These are phyloP conservation scores for Inga oerstediana DNA, from an alignment of 306 rosid species.

Conservation along the genomic window DNA sequence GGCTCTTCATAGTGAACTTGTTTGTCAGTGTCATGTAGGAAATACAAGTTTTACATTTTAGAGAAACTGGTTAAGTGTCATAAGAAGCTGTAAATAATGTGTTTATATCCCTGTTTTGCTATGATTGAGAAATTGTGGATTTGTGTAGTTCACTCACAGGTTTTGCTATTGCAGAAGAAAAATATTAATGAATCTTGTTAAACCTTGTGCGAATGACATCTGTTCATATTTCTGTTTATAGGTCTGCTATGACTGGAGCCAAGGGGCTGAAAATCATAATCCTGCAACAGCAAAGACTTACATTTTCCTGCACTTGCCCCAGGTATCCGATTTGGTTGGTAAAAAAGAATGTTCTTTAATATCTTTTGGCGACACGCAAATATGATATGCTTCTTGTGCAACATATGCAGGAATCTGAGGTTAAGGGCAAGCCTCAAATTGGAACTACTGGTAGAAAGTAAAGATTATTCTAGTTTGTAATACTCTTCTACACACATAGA, in stretches of 20 bases:
- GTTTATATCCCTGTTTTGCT: background rate
- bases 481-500: constrained; percentile 13
- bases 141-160: background rate
- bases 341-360: background rate
- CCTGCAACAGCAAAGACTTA: constrained; percentile 80
- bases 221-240: constrained; percentile 22
- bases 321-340: constrained; percentile 50
- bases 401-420: constrained; percentile 12
- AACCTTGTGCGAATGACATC: background rate
- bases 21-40: background rate
- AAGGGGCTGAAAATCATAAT: constrained; percentile 94
- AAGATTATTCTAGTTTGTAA: background rate
- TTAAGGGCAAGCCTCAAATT: constrained; percentile 18
- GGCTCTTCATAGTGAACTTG: background rate
- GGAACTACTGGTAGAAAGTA: constrained; percentile 9
- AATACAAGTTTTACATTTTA: background rate
- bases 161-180: background rate
- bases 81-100: background rate
- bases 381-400: constrained; percentile 16
- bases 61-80: background rate
- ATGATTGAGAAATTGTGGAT: background rate
- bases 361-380: background rate
- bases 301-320: constrained; percentile 82
- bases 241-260: constrained; percentile 98
- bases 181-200: background rate